A percentile compares a stretch with the other conserved stretches of the same genome.
Conservation (phyloP, 148 eudicot species). For the Euryodendron excelsum region DNA sequence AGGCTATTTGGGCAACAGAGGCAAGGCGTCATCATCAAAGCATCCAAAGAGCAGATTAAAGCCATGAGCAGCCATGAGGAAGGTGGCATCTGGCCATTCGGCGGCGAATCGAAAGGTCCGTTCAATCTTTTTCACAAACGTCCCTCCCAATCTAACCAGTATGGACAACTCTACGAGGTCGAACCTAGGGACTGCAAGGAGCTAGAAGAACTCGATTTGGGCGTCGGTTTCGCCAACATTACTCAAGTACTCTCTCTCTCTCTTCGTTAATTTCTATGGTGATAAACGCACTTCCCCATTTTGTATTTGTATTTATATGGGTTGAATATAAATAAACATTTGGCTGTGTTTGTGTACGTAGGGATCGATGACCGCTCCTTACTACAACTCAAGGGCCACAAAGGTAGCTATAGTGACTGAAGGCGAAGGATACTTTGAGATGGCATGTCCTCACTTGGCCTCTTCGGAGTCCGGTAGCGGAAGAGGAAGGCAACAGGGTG, state of each 20-base stretch:
- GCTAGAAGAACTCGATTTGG: conserved; percentile 46
- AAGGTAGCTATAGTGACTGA: conserved; percentile 47
- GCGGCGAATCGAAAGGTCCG: conserved; percentile 37
- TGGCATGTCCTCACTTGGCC: conserved; percentile 79
- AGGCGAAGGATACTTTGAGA: conserved; percentile 68
- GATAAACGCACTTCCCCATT: neutral
- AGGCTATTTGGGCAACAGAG: conserved; percentile 45
- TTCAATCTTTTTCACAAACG: conserved; percentile 42
- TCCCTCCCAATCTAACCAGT: conserved; percentile 49
- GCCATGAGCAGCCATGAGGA: conserved; percentile 50
- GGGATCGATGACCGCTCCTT: conserved; percentile 60
- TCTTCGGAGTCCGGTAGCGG: conserved; percentile 1
- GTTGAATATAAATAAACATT: no score
- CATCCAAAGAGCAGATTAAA: conserved; percentile 67
- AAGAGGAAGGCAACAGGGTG: neutral
- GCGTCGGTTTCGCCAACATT: conserved; percentile 58
- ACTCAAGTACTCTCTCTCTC: conserved; percentile 37
- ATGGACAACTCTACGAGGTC: conserved; percentile 50
- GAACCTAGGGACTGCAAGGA: conserved; percentile 33
- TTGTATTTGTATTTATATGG: no score
- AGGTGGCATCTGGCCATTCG: conserved; percentile 59
- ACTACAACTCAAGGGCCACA: conserved; percentile 67
- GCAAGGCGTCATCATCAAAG: conserved; percentile 49
- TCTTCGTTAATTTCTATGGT: neutral
- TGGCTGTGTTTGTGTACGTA: conserved; percentile 12